Percentiles rank a stretch among this genome's conserved stretches.
These are phyloP conservation scores for Zygotorulaspora danielsina DNA, from an alignment of 805 yeast species.

Conservation along the genomic window DNA sequence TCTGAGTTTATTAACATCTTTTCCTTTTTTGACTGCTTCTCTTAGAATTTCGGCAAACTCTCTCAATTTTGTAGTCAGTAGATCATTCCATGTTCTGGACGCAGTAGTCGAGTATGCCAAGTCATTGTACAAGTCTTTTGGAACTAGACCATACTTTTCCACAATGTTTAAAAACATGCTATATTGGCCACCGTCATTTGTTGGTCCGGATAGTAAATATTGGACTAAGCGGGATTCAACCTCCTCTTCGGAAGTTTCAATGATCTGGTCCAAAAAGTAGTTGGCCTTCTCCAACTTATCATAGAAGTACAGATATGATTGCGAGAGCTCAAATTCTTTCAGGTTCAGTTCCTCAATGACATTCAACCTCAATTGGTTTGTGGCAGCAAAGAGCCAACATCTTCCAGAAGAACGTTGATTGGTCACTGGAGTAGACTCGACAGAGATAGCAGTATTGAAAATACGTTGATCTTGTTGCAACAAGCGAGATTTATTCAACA, in stretches of 20 bases:
- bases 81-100: constrained; percentile 50
- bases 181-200: constrained; percentile 84
- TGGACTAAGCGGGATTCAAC: constrained; percentile 69
- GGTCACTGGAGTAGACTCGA: constrained; percentile 52
- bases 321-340: constrained; percentile 69
- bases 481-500: constrained; percentile 28
- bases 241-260: constrained; percentile 61
- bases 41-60: constrained; percentile 74
- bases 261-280: constrained; percentile 69
- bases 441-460: constrained; percentile 41
- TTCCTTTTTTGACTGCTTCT: constrained; percentile 38
- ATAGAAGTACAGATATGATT: constrained; percentile 73
- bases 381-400: constrained; percentile 87
- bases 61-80: constrained; percentile 65
- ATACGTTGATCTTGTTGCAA: constrained; percentile 23
- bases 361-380: constrained; percentile 63
- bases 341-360: constrained; percentile 60
- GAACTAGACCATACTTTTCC: constrained; percentile 78
- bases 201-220: constrained; percentile 60
- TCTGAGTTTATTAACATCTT: constrained; percentile 42
- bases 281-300: constrained; percentile 85
- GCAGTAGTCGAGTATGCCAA: constrained; percentile 51
- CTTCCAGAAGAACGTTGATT: constrained; percentile 75
- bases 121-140: constrained; percentile 70
- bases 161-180: constrained; percentile 75